Percentiles rank a stretch among this genome's conserved stretches.
Conservation (phyloP, 73 alveolate genomes). For the Tetrahymena thermophila region DNA sequence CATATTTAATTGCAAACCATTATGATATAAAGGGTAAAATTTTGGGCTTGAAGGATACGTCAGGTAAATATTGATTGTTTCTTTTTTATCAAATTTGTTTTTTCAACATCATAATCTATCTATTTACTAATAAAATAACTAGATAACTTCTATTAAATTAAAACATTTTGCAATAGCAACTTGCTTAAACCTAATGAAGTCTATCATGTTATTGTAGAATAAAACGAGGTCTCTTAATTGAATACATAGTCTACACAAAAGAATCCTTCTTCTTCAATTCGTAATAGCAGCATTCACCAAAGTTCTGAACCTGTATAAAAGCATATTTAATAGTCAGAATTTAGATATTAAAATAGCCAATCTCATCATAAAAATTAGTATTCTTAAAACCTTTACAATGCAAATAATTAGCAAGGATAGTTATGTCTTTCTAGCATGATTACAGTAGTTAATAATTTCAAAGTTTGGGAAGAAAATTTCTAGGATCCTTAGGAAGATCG, state of each 20-base stretch:
- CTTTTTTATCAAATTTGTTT: neutral
- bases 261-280: neutral
- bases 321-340: neutral
- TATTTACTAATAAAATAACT: neutral
- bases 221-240: neutral
- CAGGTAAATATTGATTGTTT: neutral
- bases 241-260: neutral
- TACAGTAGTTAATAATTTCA: neutral
- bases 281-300: neutral
- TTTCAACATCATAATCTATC: neutral
- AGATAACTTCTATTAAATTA: neutral
- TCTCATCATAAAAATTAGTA: neutral
- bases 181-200: neutral
- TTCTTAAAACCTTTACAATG: neutral
- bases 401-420: neutral
- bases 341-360: neutral
- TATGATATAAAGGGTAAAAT: neutral
- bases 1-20: neutral
- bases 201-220: neutral
- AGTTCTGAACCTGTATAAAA: neutral
- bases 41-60: neutral
- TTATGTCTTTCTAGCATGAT: neutral
- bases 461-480: neutral
- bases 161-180: neutral
- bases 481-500: conserved; percentile 1